Conservation (phyloP, 140 eudicot species). For the Bidens hawaiensis region DNA sequence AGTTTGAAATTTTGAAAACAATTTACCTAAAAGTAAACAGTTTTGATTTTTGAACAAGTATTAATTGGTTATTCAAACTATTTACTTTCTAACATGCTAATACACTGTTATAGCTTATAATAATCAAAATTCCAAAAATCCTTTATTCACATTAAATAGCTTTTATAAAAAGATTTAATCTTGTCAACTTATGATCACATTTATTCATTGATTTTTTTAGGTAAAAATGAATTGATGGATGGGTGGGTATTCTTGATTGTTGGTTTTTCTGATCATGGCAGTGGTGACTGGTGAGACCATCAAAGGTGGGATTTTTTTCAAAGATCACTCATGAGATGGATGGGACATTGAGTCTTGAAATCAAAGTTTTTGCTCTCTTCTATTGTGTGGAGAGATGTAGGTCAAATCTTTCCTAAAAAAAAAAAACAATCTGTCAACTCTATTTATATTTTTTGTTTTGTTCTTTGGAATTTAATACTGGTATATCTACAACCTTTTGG, state of each 20-base stretch:
- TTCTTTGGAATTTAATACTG: conserved; percentile 21
- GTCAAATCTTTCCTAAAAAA: conserved; percentile 44
- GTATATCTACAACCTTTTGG: conserved; percentile 7
- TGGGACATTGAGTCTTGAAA: conserved; percentile 64
- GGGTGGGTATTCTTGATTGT: conserved; percentile 26
- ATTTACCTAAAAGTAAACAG: no score
- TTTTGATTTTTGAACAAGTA: no score
- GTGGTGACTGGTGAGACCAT: conserved; percentile 40
- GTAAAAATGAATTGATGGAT: conserved; percentile 12
- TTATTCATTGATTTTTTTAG: background rate
- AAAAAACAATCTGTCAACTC: conserved; percentile 42
- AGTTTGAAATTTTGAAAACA: no score
- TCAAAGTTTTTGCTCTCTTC: conserved; percentile 29
- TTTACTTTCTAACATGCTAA: background rate
- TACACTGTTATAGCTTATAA: background rate
- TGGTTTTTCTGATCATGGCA: conserved; percentile 32
- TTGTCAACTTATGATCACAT: background rate
- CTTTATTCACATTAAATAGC: background rate
- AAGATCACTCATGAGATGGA: conserved; percentile 49
- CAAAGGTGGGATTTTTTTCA: conserved; percentile 33
- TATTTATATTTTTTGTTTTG: conserved; percentile 14
- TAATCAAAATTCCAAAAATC: background rate
- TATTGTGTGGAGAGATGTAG: conserved; percentile 41
- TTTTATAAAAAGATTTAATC: background rate
- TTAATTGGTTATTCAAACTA: background rate